Evolutionary conservation across 2,329 filamentous ascomycete species (phyloP).

Genomic region (Chaetomium olivaceum): DNA sequence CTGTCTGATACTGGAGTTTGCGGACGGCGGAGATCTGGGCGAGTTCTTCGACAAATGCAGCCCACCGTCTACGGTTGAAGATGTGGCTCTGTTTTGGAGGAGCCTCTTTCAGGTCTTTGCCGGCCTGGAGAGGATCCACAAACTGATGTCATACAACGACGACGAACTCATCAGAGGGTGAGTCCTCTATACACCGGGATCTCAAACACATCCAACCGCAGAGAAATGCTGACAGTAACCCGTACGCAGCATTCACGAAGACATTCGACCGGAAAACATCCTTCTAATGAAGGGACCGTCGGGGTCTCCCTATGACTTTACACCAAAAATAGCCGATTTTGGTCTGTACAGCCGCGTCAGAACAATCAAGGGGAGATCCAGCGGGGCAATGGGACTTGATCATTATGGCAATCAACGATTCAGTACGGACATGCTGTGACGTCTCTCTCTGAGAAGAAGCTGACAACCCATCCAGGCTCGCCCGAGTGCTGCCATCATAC

Average conservation of each 20-base stretch:
- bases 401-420: slow-evolving; percentile 4
- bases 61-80: background rate
- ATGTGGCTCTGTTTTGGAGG: background rate
- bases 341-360: slow-evolving; percentile 3
- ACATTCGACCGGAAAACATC: slow-evolving; percentile 8
- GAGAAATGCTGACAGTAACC: background rate
- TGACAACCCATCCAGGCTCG: background rate
- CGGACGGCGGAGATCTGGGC: background rate
- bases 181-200: background rate
- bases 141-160: background rate
- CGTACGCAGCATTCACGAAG: background rate
- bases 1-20: slow-evolving; percentile 3
- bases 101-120: slow-evolving; percentile 6
- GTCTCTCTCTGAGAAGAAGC: background rate
- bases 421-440: background rate
- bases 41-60: background rate
- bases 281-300: slow-evolving; percentile 1
- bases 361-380: background rate
- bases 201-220: background rate
- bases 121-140: slow-evolving; percentile 5
- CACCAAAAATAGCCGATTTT: slow-evolving; percentile 2
- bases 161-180: background rate
- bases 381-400: background rate
- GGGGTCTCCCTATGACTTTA: background rate
- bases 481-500: slow-evolving; percentile 3